Percentiles rank a stretch among this genome's conserved stretches.
Evolutionary conservation across 2,329 filamentous ascomycete genomes (phyloP).

Genomic region (Myotisia sp.): DNA sequence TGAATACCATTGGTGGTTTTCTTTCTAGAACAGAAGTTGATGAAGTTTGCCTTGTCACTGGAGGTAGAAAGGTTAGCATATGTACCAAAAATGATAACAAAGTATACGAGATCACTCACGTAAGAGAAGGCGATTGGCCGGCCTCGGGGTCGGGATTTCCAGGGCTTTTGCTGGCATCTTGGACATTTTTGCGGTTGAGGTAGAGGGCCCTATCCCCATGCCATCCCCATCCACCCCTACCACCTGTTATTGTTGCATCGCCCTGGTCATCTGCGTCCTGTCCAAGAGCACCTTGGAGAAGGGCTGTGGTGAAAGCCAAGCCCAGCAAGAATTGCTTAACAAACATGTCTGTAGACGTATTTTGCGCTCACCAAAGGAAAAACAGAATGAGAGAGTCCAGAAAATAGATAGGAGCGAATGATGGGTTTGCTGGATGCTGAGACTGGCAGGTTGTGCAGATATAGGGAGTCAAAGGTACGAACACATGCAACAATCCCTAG

Average conservation of each 20-base stretch:
- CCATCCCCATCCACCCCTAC: constrained; percentile 12
- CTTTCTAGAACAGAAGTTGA: constrained; percentile 45
- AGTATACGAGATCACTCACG: constrained; percentile 21
- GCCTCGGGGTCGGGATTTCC: constrained; percentile 18
- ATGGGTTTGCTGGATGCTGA: too few relatives aligned
- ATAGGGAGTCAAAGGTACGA: too few relatives aligned
- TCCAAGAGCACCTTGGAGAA: neutral
- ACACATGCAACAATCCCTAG: too few relatives aligned
- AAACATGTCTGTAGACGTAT: constrained; percentile 12
- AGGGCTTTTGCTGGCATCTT: constrained; percentile 20
- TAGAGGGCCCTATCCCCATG: too few relatives aligned
- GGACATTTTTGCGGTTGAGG: constrained; percentile 30
- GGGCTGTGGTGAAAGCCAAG: neutral
- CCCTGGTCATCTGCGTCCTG: neutral
- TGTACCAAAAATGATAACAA: too few relatives aligned
- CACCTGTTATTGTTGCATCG: constrained; percentile 9
- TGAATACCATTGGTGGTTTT: constrained; percentile 43
- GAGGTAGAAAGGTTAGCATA: too few relatives aligned
- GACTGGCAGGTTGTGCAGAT: too few relatives aligned
- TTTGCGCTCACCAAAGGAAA: too few relatives aligned
- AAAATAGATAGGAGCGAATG: too few relatives aligned
- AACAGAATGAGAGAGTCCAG: too few relatives aligned
- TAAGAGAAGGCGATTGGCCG: constrained; percentile 34
- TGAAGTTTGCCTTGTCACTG: constrained; percentile 42
- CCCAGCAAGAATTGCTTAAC: constrained; percentile 2